Conservation (phyloP, 306 rosid genomes). For the Biancaea sappan region DNA sequence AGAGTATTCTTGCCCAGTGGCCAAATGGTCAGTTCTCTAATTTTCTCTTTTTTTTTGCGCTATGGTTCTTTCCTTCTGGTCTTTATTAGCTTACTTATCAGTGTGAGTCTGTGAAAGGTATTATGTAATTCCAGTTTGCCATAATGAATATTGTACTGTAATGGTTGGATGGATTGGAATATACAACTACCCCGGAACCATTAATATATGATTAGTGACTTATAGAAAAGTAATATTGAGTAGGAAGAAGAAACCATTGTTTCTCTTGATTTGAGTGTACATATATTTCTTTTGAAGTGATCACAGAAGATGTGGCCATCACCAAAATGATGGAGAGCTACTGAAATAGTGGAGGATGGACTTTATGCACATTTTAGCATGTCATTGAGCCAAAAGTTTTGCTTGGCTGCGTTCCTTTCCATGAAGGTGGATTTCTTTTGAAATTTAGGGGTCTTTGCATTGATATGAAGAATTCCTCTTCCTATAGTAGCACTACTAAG, state of each 20-base stretch:
- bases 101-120: constrained; percentile 7
- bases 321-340: neutral
- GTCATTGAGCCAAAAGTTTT: neutral
- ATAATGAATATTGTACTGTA: neutral
- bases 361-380: neutral
- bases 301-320: neutral
- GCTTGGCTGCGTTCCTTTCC: neutral
- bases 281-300: neutral
- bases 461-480: neutral
- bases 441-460: constrained; percentile 10
- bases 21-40: constrained; percentile 73
- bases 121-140: constrained; percentile 12
- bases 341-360: constrained; percentile 7
- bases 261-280: neutral
- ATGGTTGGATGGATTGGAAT: constrained; percentile 13
- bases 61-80: neutral
- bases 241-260: neutral
- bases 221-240: neutral
- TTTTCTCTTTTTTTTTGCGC: neutral
- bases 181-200: too few species aligned
- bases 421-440: neutral
- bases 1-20: constrained; percentile 93
- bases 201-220: too few species aligned
- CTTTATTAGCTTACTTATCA: neutral
- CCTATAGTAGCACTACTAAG: neutral